These are phyloP conservation scores for Pseudocercospora fuligena DNA, from an alignment of 2,329 filamentous ascomycete species.

Conservation along the genomic window DNA sequence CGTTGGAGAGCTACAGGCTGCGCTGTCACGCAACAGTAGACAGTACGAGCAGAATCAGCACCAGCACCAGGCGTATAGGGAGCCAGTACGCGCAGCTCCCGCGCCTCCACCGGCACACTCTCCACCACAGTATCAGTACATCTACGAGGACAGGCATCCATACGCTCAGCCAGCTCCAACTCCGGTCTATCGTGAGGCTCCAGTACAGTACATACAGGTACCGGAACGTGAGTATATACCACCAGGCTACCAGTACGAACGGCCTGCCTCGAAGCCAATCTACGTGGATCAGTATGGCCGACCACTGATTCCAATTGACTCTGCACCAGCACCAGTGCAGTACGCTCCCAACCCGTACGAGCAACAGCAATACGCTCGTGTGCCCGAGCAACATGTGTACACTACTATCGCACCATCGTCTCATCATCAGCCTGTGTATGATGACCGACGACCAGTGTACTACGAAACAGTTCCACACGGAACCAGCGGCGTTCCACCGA, in stretches of 20 bases:
- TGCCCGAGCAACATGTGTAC: constrained; percentile 25
- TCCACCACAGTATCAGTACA: constrained; percentile 31
- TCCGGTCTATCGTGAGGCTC: constrained; percentile 23
- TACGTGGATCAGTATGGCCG: constrained; percentile 43
- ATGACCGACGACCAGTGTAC: constrained; percentile 22
- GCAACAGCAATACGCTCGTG: constrained; percentile 29
- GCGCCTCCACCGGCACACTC: constrained; percentile 23
- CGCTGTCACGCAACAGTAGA: constrained; percentile 25
- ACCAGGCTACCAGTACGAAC: constrained; percentile 29
- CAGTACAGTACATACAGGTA: constrained; percentile 34
- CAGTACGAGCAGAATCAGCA: constrained; percentile 34
- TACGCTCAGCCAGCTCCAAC: constrained; percentile 24
- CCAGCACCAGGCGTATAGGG: constrained; percentile 27
- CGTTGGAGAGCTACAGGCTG: constrained; percentile 25
- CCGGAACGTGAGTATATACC: constrained; percentile 25
- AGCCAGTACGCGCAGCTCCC: constrained; percentile 13
- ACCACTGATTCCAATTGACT: constrained; percentile 36
- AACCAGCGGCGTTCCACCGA: neutral
- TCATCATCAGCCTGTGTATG: constrained; percentile 24
- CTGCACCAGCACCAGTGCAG: constrained; percentile 35
- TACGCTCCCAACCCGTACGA: constrained; percentile 35
- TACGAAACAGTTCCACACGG: constrained; percentile 21
- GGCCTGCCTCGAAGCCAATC: constrained; percentile 32
- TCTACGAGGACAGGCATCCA: constrained; percentile 33
- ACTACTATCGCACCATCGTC: constrained; percentile 18